A percentile compares a stretch with the other conserved stretches of the same genome.
phyloP scores from a whole-genome alignment of 2,329 filamentous ascomycete species.

The Penicillium thymicola region DNA sequence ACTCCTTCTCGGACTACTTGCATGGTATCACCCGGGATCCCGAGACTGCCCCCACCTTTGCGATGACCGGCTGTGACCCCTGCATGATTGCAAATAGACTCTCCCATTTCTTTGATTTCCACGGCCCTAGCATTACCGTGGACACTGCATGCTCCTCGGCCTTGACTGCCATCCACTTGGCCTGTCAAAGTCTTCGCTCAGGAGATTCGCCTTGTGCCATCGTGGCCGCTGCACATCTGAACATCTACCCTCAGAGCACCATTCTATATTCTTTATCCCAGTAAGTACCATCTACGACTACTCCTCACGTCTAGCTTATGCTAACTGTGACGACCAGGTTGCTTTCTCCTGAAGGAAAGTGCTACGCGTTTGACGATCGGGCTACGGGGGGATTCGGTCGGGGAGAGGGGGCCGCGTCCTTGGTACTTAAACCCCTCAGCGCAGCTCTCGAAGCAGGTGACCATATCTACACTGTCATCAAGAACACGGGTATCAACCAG shows the following conservation, averaged over 20 bases:
- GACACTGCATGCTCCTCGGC: slow-evolving; percentile 29
- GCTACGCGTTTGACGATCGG: neutral
- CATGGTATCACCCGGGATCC: neutral
- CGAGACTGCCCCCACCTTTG: neutral
- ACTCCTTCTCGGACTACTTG: slow-evolving; percentile 6
- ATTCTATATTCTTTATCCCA: neutral
- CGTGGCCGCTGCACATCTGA: neutral
- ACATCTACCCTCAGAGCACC: neutral
- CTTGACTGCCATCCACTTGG: slow-evolving; percentile 27
- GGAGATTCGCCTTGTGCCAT: slow-evolving; percentile 16
- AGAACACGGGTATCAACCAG: neutral
- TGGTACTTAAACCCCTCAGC: neutral
- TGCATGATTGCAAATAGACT: slow-evolving; percentile 25
- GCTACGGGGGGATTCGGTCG: neutral
- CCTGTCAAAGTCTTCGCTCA: slow-evolving; percentile 25
- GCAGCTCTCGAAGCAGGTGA: neutral
- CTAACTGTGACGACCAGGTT: neutral
- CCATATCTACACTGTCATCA: neutral
- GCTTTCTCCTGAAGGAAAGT: neutral
- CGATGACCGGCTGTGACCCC: slow-evolving; percentile 16
- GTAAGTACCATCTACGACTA: neutral
- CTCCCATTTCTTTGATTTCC: slow-evolving; percentile 30
- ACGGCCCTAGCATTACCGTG: slow-evolving; percentile 27
- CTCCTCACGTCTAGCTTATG: neutral
- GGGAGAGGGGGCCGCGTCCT: neutral